A percentile compares a stretch with the other conserved stretches of the same genome.
Evolutionary conservation across 805 yeast species (phyloP).

Genomic region (Candida schatavii): DNA sequence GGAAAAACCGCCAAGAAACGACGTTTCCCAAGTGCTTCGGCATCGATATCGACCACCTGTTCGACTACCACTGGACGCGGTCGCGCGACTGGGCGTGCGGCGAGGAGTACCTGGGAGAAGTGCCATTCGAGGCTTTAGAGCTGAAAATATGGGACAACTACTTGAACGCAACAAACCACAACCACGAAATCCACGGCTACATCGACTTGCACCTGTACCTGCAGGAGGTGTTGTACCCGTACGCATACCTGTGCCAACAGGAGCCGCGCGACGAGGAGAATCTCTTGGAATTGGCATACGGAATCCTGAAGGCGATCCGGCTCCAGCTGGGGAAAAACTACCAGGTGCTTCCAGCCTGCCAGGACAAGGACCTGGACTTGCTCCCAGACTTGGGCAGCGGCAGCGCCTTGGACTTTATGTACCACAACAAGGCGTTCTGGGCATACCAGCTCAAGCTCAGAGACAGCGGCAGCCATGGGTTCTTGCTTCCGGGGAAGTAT

Average conservation of each 20-base stretch:
- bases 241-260: slow-evolving; percentile 73
- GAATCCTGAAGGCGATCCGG: slow-evolving; percentile 72
- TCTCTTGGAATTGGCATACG: slow-evolving; percentile 76
- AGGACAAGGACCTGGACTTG: slow-evolving; percentile 72
- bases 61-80: slow-evolving; percentile 67
- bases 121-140: slow-evolving; percentile 55
- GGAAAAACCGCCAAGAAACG: slow-evolving; percentile 82
- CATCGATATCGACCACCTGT: slow-evolving; percentile 83
- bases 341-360: slow-evolving; percentile 72
- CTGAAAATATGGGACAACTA: slow-evolving; percentile 38
- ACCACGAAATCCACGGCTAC: slow-evolving; percentile 69
- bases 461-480: slow-evolving; percentile 82
- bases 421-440: slow-evolving; percentile 77
- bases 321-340: slow-evolving; percentile 61
- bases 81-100: slow-evolving; percentile 71
- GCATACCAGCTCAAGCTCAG: slow-evolving; percentile 80
- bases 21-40: slow-evolving; percentile 68
- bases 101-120: slow-evolving; percentile 78
- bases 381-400: slow-evolving; percentile 78
- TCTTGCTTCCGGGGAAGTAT: slow-evolving; percentile 65
- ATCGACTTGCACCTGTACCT: slow-evolving; percentile 84
- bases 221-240: slow-evolving; percentile 79
- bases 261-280: slow-evolving; percentile 80
- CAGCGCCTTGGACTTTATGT: slow-evolving; percentile 78
- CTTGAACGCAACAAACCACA: slow-evolving; percentile 41